Base-by-base conservation (phyloP, 2,329 filamentous ascomycete species). In the Pochonia chlamydosporia region DNA sequence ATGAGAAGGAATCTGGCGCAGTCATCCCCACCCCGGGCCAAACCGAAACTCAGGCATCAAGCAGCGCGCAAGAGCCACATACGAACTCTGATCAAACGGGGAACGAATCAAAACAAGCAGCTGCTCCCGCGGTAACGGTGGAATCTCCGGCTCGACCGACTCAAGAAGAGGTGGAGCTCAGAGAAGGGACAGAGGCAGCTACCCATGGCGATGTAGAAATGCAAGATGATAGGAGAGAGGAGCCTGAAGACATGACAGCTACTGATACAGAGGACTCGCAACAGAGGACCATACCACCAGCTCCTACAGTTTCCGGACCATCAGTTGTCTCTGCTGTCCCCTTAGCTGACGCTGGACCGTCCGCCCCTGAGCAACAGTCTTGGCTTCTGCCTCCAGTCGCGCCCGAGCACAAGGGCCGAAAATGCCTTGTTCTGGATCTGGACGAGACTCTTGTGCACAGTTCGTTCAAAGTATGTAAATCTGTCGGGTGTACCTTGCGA, bases 391-490 rank as follows among this genome's bases (percentile, higher is more conserved):
- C 90, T n/a, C 84, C 91, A 1, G 79, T 92, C 55, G 76, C 83
- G 35, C 84, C 89, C 23, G 84, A 88, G 57, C 82, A 93, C 59
- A 83, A 86, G 66, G 89, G 90, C 24, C 85, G 88, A 62, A 99
- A 99, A 68, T 99, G 93, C 59, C 73, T 99, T 35, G 92, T 99
- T 16, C 77, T 99, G 40, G 93, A 99, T 71, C 73, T 99, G 51
- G 93, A 99, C 57, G 93, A 99, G 68, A 99, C 93, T 1, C 72
- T 99, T 44, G 93, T 99, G 21, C 93, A 99, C 72, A 97, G 93
- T 67, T 97, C 93, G 57, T 99, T 99, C 72, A 99, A 99, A 81
- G 92, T 52, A 11, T 45, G 35, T 18, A 5, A 25, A 26, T 18
- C 5, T 18, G 23, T n/a, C n/a, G 9, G 25, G 39, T 18, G 9